Evolutionary conservation across 129 eudicot species (phyloP).

Genomic region (Helichrysum umbraculigerum): DNA sequence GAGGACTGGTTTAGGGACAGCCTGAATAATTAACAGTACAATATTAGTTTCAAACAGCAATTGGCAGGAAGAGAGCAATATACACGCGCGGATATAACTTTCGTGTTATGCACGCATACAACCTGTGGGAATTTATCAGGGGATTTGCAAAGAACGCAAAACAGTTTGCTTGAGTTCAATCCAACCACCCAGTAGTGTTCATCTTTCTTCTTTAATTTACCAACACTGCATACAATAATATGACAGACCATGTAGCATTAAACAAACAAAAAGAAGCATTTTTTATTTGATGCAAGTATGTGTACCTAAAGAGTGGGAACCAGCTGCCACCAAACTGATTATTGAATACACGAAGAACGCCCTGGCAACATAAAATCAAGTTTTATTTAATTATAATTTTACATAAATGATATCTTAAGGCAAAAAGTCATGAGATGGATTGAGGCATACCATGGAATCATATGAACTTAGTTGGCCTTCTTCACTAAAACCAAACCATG

Average conservation of each 20-base stretch:
- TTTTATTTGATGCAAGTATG: constrained; percentile 23
- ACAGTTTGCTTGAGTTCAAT: constrained; percentile 72
- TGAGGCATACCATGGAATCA: constrained; percentile 74
- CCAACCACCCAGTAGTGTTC: constrained; percentile 95
- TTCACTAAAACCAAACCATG: constrained; percentile 96
- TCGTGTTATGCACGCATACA: not conserved
- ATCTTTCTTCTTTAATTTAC: constrained; percentile 67
- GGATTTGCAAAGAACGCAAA: constrained; percentile 87
- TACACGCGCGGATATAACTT: not conserved
- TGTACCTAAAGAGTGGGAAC: constrained; percentile 90
- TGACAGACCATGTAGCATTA: not conserved
- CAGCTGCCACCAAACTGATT: constrained; percentile 89
- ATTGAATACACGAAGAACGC: constrained; percentile 73
- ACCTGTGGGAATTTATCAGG: constrained; percentile 95
- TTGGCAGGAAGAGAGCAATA: not conserved
- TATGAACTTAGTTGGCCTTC: constrained; percentile 88
- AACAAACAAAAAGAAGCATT: constrained; percentile 6
- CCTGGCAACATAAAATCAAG: constrained; percentile 44
- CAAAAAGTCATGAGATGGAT: constrained; percentile 9
- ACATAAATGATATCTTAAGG: not conserved
- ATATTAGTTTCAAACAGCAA: constrained; percentile 1
- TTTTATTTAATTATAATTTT: not conserved
- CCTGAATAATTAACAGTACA: constrained; percentile 41
- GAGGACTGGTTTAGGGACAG: constrained; percentile 77
- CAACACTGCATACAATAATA: constrained; percentile 48